A percentile compares a stretch with the other conserved stretches of the same genome.
Evolutionary conservation across 352 stramenopile genomes (phyloP).

Genomic region (Saprolegnia parasitica): DNA sequence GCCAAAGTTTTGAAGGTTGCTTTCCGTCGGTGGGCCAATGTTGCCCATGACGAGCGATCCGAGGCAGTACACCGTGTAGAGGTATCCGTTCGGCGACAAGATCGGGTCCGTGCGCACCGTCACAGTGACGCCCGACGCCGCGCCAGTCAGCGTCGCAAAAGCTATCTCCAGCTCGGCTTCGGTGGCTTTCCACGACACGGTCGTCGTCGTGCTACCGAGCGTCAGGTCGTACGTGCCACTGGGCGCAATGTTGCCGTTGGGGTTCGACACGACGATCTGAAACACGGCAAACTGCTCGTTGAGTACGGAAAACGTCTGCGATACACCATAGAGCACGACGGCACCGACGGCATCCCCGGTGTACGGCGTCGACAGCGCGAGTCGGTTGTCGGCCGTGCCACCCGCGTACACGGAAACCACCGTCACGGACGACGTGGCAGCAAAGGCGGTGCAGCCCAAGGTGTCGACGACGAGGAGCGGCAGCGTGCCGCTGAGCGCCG

Average conservation of each 20-base stretch:
- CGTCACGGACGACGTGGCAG: conserved; percentile 32
- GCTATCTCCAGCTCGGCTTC: conserved; percentile 44
- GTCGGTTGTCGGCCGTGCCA: conserved; percentile 33
- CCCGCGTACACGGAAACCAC: conserved; percentile 33
- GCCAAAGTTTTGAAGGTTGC: conserved; percentile 33
- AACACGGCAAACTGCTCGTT: conserved; percentile 68
- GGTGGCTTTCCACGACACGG: conserved; percentile 55
- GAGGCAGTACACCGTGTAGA: conserved; percentile 77
- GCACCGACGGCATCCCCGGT: conserved; percentile 43
- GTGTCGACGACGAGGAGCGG: conserved; percentile 33
- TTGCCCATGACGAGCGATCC: conserved; percentile 42
- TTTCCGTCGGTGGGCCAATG: conserved; percentile 33
- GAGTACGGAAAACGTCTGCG: conserved; percentile 65
- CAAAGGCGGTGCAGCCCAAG: conserved; percentile 33
- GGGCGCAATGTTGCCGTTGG: conserved; percentile 36
- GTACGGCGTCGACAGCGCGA: conserved; percentile 50
- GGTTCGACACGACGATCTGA: conserved; percentile 49
- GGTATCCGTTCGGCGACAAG: conserved; percentile 46
- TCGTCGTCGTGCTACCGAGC: conserved; percentile 34
- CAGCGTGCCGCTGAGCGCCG: conserved; percentile 52
- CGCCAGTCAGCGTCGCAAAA: conserved; percentile 30
- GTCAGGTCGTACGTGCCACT: conserved; percentile 43
- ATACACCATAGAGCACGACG: conserved; percentile 53
- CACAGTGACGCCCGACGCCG: conserved; percentile 44
- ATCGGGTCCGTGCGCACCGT: conserved; percentile 43